phyloP scores from a whole-genome alignment of 345 rosid genomes.

The Brassica juncea region DNA sequence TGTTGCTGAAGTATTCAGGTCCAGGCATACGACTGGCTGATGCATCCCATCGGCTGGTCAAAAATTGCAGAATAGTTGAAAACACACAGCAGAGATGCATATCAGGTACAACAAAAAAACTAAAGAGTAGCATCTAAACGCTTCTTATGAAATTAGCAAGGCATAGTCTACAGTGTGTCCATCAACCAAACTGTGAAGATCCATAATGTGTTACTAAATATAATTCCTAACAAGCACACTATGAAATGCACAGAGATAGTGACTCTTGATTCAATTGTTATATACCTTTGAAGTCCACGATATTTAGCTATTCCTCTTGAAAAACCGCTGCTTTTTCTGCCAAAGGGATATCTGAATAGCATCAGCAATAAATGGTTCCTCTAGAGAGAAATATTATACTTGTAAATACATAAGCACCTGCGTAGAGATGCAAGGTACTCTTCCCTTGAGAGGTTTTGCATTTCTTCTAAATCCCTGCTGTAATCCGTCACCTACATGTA shows the following conservation, averaged over 20 bases:
- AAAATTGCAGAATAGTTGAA: slow-evolving; percentile 22
- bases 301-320: slow-evolving; percentile 94
- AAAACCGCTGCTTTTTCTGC: slow-evolving; percentile 97
- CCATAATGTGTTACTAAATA: not conserved
- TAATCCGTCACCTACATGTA: slow-evolving; percentile 77
- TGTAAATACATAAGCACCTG: slow-evolving; percentile 51
- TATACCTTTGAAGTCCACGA: slow-evolving; percentile 90
- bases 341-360: slow-evolving; percentile 38
- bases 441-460: slow-evolving; percentile 94
- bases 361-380: slow-evolving; percentile 40
- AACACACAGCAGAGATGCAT: slow-evolving; percentile 22
- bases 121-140: slow-evolving; percentile 8
- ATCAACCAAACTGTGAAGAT: slow-evolving; percentile 14
- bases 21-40: slow-evolving; percentile 76
- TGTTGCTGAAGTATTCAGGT: slow-evolving; percentile 74
- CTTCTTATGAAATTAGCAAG: not conserved
- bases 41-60: slow-evolving; percentile 86
- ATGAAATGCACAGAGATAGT: not conserved
- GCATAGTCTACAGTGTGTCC: not conserved
- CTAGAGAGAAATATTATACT: not conserved
- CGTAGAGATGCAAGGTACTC: slow-evolving; percentile 95
- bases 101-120: slow-evolving; percentile 11
- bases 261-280: not conserved
- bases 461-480: slow-evolving; percentile 93
- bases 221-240: slow-evolving; percentile 9